phyloP scores from a whole-genome alignment of 2,329 filamentous ascomycete genomes.

The Pseudocercospora fijiensis region DNA sequence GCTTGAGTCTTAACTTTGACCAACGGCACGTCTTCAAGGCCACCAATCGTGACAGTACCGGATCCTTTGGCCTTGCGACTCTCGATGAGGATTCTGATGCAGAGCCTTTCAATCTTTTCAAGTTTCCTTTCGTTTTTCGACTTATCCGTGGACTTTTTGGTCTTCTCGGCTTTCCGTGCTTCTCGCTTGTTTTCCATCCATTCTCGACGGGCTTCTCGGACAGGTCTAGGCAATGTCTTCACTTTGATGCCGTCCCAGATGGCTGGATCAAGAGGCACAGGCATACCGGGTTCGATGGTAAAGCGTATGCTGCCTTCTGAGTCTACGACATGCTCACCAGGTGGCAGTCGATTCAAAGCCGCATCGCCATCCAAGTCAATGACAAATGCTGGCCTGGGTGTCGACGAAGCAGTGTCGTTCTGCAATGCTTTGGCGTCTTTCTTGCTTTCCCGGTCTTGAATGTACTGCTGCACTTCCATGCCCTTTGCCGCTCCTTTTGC shows the following conservation, averaged over 20 bases:
- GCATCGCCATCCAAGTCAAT: constrained; percentile 24
- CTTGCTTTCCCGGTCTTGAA: constrained; percentile 26
- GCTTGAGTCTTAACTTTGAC: constrained; percentile 10
- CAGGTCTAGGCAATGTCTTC: constrained; percentile 24
- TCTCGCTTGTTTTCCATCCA: constrained; percentile 23
- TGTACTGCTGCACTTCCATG: constrained; percentile 40
- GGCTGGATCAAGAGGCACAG: constrained; percentile 22
- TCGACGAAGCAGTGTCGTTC: not conserved
- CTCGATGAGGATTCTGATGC: constrained; percentile 16
- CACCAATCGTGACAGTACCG: constrained; percentile 14
- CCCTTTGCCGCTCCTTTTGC: constrained; percentile 41
- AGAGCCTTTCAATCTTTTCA: constrained; percentile 14
- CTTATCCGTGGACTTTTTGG: constrained; percentile 3
- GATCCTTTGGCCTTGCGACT: constrained; percentile 13
- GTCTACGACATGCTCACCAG: constrained; percentile 15
- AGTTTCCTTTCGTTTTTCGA: constrained; percentile 13
- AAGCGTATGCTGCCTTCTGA: constrained; percentile 20
- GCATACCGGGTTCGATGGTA: constrained; percentile 9
- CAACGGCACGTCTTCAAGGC: constrained; percentile 17
- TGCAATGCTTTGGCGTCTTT: constrained; percentile 22
- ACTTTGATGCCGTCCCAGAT: constrained; percentile 26
- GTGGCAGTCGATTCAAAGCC: not conserved
- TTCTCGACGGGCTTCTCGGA: constrained; percentile 24
- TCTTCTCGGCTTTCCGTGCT: constrained; percentile 8
- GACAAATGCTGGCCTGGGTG: constrained; percentile 15